Conservation (phyloP, 495 filamentous ascomycete genomes). For the Amniculicola lignicola region DNA sequence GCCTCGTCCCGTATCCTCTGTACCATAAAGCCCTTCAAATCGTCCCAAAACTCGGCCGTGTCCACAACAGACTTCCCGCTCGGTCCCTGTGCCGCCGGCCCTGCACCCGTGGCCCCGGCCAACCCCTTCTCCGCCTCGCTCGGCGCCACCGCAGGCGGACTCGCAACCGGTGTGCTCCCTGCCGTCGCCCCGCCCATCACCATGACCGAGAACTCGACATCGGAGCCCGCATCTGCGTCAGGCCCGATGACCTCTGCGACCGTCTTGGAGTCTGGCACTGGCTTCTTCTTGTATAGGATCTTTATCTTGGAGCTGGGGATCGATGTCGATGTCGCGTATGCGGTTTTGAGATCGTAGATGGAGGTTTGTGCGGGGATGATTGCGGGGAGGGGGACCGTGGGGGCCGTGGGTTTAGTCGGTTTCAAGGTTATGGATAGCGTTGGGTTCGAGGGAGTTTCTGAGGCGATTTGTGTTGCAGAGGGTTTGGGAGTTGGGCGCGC, state of each 20-base stretch:
- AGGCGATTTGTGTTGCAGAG: slow-evolving; percentile 47
- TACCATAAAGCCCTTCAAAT: slow-evolving; percentile 75
- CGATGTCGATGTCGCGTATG: slow-evolving; percentile 51
- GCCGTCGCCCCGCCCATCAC: slow-evolving; percentile 65
- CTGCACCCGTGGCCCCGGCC: slow-evolving; percentile 23
- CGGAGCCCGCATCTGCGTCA: slow-evolving; percentile 39
- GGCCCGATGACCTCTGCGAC: slow-evolving; percentile 54
- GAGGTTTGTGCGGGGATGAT: slow-evolving; percentile 60
- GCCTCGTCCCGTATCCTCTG: slow-evolving; percentile 72
- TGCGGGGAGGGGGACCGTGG: slow-evolving; percentile 59
- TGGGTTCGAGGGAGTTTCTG: slow-evolving; percentile 47
- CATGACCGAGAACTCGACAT: slow-evolving; percentile 76
- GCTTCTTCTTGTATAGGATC: slow-evolving; percentile 78
- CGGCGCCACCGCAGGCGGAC: slow-evolving; percentile 37
- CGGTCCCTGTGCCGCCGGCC: slow-evolving; percentile 52
- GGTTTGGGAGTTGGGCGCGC: slow-evolving; percentile 40
- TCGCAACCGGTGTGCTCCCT: slow-evolving; percentile 33
- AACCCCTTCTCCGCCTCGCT: slow-evolving; percentile 37
- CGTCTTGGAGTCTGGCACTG: slow-evolving; percentile 65
- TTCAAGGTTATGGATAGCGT: slow-evolving; percentile 60
- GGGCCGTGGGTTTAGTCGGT: slow-evolving; percentile 63
- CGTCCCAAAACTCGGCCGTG: slow-evolving; percentile 80
- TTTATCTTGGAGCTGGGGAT: slow-evolving; percentile 69
- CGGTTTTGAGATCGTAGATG: slow-evolving; percentile 68
- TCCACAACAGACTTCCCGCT: slow-evolving; percentile 59